Evolutionary conservation across 164 flowering plant genomes (phyloP), one percentile per base, ranked within the genome.

Genomic region (Magnolia kwangsiensis): DNA sequence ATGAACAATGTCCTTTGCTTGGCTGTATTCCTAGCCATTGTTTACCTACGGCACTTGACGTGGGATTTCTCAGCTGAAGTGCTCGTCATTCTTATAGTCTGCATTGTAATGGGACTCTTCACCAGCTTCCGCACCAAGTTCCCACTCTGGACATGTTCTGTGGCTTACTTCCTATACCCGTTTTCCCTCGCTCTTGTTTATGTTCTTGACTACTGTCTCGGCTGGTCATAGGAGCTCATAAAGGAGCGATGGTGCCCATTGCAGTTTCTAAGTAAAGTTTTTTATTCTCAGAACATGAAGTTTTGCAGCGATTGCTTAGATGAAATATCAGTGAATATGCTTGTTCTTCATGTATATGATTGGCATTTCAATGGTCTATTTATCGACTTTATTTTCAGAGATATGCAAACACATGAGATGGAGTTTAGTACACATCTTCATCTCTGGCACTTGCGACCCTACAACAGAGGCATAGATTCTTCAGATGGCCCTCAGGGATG

Each of bases 1-100:
- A 90, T 92, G 95, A 91, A 88, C 79, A 91, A 92, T 51, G 73
- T 88, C 51, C 90, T 92, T 67, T 90, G 93, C 78, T 81, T 91
- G 21, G 77, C 90, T 1, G 95, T 90, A 7, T 89, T 92, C 81
- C 81, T 91, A 75, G 87, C 89, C 5, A 87, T 92, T 6, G 91
- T 92, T 70, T 90, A 91, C 63, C 66, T 76, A 4, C 80, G 97
- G 76, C 89, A 82, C 5, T 80, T 92, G 83, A 85, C 87, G 29
- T 92, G 97, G 97, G 86, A 91, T 84, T 92, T 92, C 87, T 89
- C 97, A 7, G 82, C 95, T 13, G 97, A 92, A 76, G 95, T 92
- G 67, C 81, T 91, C 68, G 82, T 91, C 8, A 86, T 92, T 67
- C 81, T 89, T 8, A 85, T 91, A n/a, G 90, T 91, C 11, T 85